phyloP scores from a whole-genome alignment of 2,329 filamentous ascomycete genomes.

The Rutstroemia sydowiana region DNA sequence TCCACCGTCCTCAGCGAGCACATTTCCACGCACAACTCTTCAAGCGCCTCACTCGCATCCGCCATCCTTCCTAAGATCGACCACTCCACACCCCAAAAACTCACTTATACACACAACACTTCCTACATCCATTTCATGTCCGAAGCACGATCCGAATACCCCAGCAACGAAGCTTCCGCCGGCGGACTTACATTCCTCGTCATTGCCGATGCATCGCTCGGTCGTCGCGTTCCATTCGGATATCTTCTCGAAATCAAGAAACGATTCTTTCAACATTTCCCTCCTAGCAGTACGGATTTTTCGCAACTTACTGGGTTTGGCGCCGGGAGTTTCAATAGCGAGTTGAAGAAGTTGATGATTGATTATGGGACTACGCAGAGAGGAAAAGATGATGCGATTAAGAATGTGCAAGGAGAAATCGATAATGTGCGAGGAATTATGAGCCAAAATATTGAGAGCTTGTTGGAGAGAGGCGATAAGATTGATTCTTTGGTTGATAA shows the following conservation, averaged over 20 bases:
- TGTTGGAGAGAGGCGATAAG: constrained; percentile 83
- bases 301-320: constrained; percentile 78
- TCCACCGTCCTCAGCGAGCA: constrained; percentile 91
- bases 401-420: constrained; percentile 80
- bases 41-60: constrained; percentile 80
- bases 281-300: constrained; percentile 62
- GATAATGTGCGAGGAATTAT: constrained; percentile 89
- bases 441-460: constrained; percentile 88
- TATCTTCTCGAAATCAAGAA: constrained; percentile 87
- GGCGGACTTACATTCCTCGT: constrained; percentile 89
- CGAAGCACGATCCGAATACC: constrained; percentile 65
- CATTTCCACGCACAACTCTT: constrained; percentile 74
- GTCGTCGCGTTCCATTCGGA: constrained; percentile 84
- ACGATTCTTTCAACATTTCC: constrained; percentile 70
- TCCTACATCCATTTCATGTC: constrained; percentile 96
- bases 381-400: constrained; percentile 72
- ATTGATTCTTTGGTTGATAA: constrained; percentile 94
- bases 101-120: constrained; percentile 87
- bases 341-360: constrained; percentile 70
- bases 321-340: constrained; percentile 76
- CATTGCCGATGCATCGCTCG: constrained; percentile 71
- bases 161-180: constrained; percentile 47
- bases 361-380: constrained; percentile 74
- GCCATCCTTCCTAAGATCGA: constrained; percentile 92
- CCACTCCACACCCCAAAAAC: constrained; percentile 72